phyloP scores from a whole-genome alignment of 805 yeast species.

The Ogataea ganodermae region DNA sequence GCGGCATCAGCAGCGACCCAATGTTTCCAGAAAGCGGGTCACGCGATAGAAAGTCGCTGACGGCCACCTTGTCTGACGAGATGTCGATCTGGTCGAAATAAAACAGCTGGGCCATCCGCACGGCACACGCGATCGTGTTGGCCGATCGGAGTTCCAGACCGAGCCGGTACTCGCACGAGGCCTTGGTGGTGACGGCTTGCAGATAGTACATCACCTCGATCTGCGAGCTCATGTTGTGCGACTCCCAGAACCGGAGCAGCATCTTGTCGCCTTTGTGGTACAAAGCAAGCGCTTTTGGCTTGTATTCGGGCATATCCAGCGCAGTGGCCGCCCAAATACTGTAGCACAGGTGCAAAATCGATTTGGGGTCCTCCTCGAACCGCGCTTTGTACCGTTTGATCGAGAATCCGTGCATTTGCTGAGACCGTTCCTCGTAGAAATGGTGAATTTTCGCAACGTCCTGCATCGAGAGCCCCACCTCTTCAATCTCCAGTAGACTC shows the following conservation, averaged over 20 bases:
- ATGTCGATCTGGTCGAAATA: conserved; percentile 36
- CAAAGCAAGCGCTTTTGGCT: conserved; percentile 18
- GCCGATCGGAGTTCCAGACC: conserved; percentile 33
- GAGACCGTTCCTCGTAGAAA: conserved; percentile 14
- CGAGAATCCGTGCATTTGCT: conserved; percentile 22
- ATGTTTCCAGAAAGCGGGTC: neutral
- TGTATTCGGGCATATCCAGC: conserved; percentile 22
- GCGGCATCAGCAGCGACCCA: neutral
- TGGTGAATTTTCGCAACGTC: conserved; percentile 27
- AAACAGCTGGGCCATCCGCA: conserved; percentile 32
- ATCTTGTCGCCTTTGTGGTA: conserved; percentile 22
- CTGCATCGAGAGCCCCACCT: conserved; percentile 22
- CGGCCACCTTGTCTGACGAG: conserved; percentile 11
- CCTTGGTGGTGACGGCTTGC: conserved; percentile 28
- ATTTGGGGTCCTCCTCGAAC: conserved; percentile 22
- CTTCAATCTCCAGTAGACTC: conserved; percentile 14
- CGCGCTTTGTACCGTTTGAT: conserved; percentile 22
- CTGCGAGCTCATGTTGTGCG: conserved; percentile 14
- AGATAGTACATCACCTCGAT: conserved; percentile 28
- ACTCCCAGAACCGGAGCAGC: conserved; percentile 23
- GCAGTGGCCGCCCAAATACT: conserved; percentile 28
- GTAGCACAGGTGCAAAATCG: conserved; percentile 24
- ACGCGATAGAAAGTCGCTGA: neutral
- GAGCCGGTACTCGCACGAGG: conserved; percentile 29
- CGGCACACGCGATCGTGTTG: conserved; percentile 28